Percentiles rank a stretch among this genome's conserved stretches.
Conservation (phyloP, 2,329 filamentous ascomycete species). For the Hymenoscyphus infarciens region DNA sequence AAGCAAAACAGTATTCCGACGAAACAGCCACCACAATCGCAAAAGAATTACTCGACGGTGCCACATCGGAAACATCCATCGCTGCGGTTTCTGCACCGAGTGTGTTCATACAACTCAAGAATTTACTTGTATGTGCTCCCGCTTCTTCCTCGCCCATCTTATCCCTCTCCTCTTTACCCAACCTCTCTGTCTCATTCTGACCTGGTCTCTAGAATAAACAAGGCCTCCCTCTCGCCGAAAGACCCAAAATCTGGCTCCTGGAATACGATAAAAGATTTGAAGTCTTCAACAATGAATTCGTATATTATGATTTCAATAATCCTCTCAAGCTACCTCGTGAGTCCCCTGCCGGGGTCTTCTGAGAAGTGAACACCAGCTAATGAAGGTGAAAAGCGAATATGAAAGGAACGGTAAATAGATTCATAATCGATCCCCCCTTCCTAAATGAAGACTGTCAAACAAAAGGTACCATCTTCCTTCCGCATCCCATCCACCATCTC, state of each 20-base stretch:
- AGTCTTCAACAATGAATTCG: slow-evolving; percentile 66
- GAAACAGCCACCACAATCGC: slow-evolving; percentile 65
- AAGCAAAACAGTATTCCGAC: slow-evolving; percentile 58
- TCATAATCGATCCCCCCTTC: slow-evolving; percentile 77
- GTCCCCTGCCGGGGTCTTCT: too few species aligned
- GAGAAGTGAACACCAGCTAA: too few species aligned
- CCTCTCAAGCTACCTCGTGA: slow-evolving; percentile 64
- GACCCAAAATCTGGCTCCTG: slow-evolving; percentile 55
- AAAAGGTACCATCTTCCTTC: slow-evolving; percentile 50
- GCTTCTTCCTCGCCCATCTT: background rate
- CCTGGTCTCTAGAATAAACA: slow-evolving; percentile 14
- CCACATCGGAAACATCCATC: slow-evolving; percentile 55
- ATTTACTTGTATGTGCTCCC: slow-evolving; percentile 52
- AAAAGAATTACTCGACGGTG: slow-evolving; percentile 59
- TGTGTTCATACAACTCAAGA: slow-evolving; percentile 73
- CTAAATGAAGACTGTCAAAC: slow-evolving; percentile 78
- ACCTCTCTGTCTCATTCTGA: background rate
- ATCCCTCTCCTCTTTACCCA: background rate
- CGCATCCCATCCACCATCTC: background rate
- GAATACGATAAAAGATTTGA: slow-evolving; percentile 73
- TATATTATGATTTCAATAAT: slow-evolving; percentile 69
- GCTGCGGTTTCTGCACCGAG: slow-evolving; percentile 72
- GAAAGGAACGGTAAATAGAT: slow-evolving; percentile 62
- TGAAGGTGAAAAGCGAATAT: slow-evolving; percentile 40
- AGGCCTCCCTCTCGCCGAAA: slow-evolving; percentile 42